phyloP scores from a whole-genome alignment of 2,329 filamentous ascomycete species.

The Dactylella cylindrospora region DNA sequence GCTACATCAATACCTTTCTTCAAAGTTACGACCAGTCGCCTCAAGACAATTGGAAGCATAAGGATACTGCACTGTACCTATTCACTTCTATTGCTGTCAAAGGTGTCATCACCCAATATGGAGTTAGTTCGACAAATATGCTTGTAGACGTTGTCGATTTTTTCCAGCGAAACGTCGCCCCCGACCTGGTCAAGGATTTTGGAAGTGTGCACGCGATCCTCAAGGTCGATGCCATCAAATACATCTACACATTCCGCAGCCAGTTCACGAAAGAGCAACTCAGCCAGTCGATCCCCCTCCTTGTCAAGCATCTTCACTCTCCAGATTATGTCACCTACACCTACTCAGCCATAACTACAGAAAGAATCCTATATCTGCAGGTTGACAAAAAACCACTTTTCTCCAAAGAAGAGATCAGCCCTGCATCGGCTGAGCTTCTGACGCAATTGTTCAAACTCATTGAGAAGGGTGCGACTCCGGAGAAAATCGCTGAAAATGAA shows the following conservation, averaged over 20 bases:
- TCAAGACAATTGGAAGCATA: constrained; percentile 83
- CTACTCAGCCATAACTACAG: constrained; percentile 94
- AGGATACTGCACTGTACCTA: constrained; percentile 96
- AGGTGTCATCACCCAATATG: constrained; percentile 77
- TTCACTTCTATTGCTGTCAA: constrained; percentile 94
- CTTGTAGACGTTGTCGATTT: constrained; percentile 88
- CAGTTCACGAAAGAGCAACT: constrained; percentile 90
- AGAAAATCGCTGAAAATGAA: constrained; percentile 98
- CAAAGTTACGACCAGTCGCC: constrained; percentile 68
- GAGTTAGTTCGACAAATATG: constrained; percentile 87
- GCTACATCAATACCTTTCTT: constrained; percentile 84
- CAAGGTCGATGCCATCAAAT: constrained; percentile 98
- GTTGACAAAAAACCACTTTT: constrained; percentile 72
- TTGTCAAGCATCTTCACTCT: constrained; percentile 87
- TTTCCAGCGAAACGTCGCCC: constrained; percentile 87
- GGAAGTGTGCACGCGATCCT: constrained; percentile 75
- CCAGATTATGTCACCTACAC: constrained; percentile 96
- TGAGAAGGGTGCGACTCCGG: constrained; percentile 76
- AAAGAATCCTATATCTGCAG: constrained; percentile 81
- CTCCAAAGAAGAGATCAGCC: constrained; percentile 72
- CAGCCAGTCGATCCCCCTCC: constrained; percentile 81
- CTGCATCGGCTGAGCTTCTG: constrained; percentile 80
- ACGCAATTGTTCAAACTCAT: constrained; percentile 89
- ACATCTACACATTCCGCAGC: constrained; percentile 93
- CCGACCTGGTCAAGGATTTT: constrained; percentile 72